A percentile compares a stretch with the other conserved stretches of the same genome.
Conservation (phyloP, 169 alveolate species). For the Fabrea salina region DNA sequence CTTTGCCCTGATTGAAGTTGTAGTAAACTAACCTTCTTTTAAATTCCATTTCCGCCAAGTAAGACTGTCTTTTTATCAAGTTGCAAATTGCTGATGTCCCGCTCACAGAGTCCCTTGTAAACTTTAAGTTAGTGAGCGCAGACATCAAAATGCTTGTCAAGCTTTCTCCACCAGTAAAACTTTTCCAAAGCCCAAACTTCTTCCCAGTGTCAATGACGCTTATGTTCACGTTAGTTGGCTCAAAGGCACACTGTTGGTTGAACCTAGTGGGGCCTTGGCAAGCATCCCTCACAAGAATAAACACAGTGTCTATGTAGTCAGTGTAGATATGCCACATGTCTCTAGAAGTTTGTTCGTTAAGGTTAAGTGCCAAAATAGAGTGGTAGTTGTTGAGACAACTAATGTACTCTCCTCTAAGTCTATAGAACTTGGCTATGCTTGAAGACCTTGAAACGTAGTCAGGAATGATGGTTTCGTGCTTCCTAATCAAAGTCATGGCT, state of each 20-base stretch:
- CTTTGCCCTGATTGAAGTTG: conserved; percentile 17
- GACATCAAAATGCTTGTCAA: neutral
- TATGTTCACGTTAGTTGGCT: neutral
- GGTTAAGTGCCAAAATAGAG: conserved; percentile 7
- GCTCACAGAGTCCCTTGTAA: neutral
- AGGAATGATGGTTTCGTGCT: neutral
- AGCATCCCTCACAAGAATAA: neutral
- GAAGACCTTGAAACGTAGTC: conserved; percentile 1
- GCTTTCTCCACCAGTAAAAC: conserved; percentile 13
- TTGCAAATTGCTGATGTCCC: neutral
- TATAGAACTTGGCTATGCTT: neutral
- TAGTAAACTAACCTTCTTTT: conserved; percentile 16
- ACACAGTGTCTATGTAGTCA: conserved; percentile 17
- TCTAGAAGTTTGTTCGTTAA: neutral
- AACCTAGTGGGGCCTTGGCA: conserved; percentile 13
- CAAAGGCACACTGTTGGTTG: neutral
- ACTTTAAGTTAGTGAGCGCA: neutral
- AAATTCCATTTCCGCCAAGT: conserved; percentile 22
- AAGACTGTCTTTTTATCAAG: conserved; percentile 21
- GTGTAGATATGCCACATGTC: conserved; percentile 1
- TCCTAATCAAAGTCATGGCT: neutral
- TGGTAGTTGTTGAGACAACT: neutral
- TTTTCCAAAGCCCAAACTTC: conserved; percentile 18
- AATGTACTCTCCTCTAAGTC: neutral
- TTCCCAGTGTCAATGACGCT: conserved; percentile 20